phyloP scores from a whole-genome alignment of 169 alveolate species.

The Eimeria falciformis region DNA sequence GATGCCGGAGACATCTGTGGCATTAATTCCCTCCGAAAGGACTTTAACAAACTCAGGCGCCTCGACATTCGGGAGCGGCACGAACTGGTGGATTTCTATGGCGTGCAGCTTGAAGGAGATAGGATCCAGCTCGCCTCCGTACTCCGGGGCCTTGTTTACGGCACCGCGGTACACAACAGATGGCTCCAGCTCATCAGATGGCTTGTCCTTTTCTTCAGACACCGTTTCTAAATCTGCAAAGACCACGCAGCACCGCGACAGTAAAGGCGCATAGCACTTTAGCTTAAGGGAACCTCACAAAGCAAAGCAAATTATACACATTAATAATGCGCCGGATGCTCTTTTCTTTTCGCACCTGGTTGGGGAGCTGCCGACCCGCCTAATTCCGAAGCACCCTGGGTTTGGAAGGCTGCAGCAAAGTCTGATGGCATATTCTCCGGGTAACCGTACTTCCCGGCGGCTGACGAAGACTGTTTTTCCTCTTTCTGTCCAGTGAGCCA shows the following conservation, averaged over 20 bases:
- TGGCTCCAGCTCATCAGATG: conserved; percentile 80
- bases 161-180: conserved; percentile 84
- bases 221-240: conserved; percentile 34
- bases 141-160: conserved; percentile 83
- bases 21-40: conserved; percentile 79
- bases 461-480: conserved; percentile 73
- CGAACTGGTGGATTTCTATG: conserved; percentile 90
- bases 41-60: conserved; percentile 86
- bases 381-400: conserved; percentile 69
- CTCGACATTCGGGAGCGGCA: conserved; percentile 87
- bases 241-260: not conserved
- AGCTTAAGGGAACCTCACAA: not conserved
- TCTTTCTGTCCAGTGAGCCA: conserved; percentile 80
- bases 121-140: conserved; percentile 85
- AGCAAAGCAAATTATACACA: not conserved
- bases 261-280: not conserved
- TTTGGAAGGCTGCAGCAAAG: conserved; percentile 83
- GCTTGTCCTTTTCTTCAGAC: conserved; percentile 70
- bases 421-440: conserved; percentile 84
- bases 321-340: not conserved
- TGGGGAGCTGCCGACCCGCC: not conserved
- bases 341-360: not conserved
- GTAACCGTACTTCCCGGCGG: conserved; percentile 77
- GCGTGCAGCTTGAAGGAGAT: conserved; percentile 91
- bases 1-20: conserved; percentile 82